Evolutionary conservation across 192 early-diverging fungal genomes (phyloP), one percentile per base, ranked within the genome.

Genomic region (Coemansia sp.): DNA sequence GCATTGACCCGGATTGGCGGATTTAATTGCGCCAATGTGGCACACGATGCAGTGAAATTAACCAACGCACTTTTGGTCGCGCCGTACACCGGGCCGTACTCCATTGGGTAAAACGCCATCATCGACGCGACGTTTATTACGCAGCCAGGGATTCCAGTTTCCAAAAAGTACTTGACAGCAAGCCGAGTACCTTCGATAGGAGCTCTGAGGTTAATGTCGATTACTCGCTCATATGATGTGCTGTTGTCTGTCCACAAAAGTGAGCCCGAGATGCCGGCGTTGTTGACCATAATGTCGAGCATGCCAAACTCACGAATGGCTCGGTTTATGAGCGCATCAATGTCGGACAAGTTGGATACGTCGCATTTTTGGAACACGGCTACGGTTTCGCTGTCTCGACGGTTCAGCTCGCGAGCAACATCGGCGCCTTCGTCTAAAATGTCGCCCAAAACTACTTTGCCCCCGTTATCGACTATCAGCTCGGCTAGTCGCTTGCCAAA

Each of bases 91-190:
- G 89, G 89, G 44, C 86, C 84, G 21, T 68, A 70, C 15, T 79
- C 64, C 17, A 74, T 51, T 1, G 84, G 83, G 55, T 75, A 77
- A n/a, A 89, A 75, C 0, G 89, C 92, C 38, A 90, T 89, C 56
- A 90, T 81, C 4, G 88, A 90, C 2, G 92, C 86, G 3, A 87
- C 89, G 62, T 91, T 94, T 42, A 94, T 71, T 11, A 91, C 85
- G 11, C 90, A 86, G 14, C 88, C 91, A 9, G 38, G 58, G 14
- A 79, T 82, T 19, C 73, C 63, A 21, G 69, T 73, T 22, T 82
- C 70, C 10, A 68, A 47, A 60, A 91, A 78, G 53, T 87, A 74
- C n/a, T 79, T 64, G 17, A 93, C 73, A 0, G 86, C 93, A 28
- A 90, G 61, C 4, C 87, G 85, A 0, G 93, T 92, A 25, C 91